Base-by-base conservation (phyloP, 345 rosid species). In the Isatis tinctoria region DNA sequence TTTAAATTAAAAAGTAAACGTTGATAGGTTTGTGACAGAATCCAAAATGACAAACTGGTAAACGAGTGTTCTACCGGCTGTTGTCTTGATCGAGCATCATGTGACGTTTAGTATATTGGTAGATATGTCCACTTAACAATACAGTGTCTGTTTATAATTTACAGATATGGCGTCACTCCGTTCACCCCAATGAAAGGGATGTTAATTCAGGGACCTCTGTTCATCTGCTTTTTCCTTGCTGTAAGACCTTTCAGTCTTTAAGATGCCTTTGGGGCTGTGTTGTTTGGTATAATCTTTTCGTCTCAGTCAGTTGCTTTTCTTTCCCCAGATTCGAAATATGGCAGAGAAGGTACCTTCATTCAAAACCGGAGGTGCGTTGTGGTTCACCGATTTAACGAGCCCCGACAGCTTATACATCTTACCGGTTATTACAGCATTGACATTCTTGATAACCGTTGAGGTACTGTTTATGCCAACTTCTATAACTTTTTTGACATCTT, bases 271-370 rank as follows among this genome's bases (percentile, higher is more conserved):
- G 10, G 28, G 16, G 61, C 39, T 8, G 0, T 60, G 48, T 75
- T 68, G 74, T 72, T 40, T 37, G n/a, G 24, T 35, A 60, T 37
- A 44, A 20, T 44, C 18, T 66, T 27, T 2, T 54, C 51, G 20
- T 68, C 27, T 78, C 56, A 32, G 4, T 32, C 26, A 1, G 17
- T 44, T 26, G 17, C 24, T 44, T 54, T 20, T 74, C 10, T 72
- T 41, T 3, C 33, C 33, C 5, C 84, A 89, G 98, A 81, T 94
- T 60, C 22, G 84, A 33, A 90, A 85, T 65, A 95, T 92, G 99
- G 93, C 84, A 17, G 97, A 92, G 78, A 95, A 95, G 70, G 87
- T 92, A 59, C 89, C 91, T 10, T 92, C 99, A 5, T 92, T 94
- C 74, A 84, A 92, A 77, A 79, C 10, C 12, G 96, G 99, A 16